These are phyloP conservation scores for Mortierella antarctica DNA, from an alignment of 192 early-diverging fungal species.

Conservation along the genomic window DNA sequence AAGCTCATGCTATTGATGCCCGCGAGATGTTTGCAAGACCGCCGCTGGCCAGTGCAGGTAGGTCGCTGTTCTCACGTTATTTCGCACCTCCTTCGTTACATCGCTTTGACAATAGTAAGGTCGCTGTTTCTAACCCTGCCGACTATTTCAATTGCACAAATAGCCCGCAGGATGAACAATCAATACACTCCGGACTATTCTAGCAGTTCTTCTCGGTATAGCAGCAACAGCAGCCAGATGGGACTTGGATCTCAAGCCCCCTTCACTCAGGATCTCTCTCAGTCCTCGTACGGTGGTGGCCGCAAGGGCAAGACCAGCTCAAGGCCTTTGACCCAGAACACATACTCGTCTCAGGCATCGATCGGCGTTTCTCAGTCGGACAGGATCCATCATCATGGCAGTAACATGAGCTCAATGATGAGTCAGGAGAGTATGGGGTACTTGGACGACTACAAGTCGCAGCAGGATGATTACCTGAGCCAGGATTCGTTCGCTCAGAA, in stretches of 20 bases:
- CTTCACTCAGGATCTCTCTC: conserved; percentile 71
- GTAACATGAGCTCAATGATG: conserved; percentile 55
- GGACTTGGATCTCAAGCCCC: conserved; percentile 67
- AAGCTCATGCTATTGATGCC: conserved; percentile 68
- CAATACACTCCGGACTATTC: conserved; percentile 61
- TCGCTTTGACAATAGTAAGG: neutral
- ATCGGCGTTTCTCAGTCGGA: conserved; percentile 68
- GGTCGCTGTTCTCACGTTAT: neutral
- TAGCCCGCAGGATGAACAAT: conserved; percentile 59
- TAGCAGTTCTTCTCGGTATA: conserved; percentile 58
- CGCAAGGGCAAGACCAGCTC: conserved; percentile 59
- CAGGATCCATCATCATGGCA: conserved; percentile 52
- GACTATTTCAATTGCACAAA: neutral
- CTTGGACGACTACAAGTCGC: conserved; percentile 68
- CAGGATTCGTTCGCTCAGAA: conserved; percentile 68
- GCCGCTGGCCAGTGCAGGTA: conserved; percentile 62
- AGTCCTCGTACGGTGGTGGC: conserved; percentile 59
- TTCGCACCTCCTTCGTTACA: neutral
- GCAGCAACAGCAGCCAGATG: conserved; percentile 55
- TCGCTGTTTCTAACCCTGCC: neutral
- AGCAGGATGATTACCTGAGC: conserved; percentile 66
- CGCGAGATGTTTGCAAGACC: conserved; percentile 67
- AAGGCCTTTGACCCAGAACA: conserved; percentile 59
- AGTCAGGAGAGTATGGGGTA: conserved; percentile 65
- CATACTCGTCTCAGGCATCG: conserved; percentile 68